phyloP scores from a whole-genome alignment of 768 basidiomycete genomes.

The Strobilomyces confusus region DNA sequence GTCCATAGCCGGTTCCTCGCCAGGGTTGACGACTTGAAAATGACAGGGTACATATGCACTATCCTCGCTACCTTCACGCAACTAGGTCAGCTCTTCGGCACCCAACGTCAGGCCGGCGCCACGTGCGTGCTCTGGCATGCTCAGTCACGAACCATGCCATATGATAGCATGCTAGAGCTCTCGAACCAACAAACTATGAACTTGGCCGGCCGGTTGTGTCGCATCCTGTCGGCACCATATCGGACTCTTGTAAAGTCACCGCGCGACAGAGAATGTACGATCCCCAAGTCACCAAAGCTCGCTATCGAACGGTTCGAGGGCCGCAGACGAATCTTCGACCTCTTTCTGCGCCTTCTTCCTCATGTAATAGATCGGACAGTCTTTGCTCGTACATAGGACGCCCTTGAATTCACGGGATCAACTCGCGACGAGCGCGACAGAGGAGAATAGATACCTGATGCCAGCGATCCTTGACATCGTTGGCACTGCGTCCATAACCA shows the following conservation, averaged over 20 bases:
- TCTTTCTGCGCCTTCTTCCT: conserved; percentile 95
- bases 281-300: no score
- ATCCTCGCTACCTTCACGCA: conserved; percentile 65
- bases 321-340: conserved; percentile 65
- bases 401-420: conserved; percentile 51
- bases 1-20: conserved; percentile 84
- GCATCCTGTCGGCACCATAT: no score
- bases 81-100: conserved; percentile 64
- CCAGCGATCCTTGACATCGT: conserved; percentile 94
- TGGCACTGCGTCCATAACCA: conserved; percentile 99
- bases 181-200: no score
- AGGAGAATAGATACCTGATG: conserved; percentile 57
- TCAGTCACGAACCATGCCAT: no score
- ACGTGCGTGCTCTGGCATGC: no score
- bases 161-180: no score
- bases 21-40: conserved; percentile 76
- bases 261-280: no score
- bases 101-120: conserved; percentile 90
- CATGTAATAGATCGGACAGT: conserved; percentile 28
- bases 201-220: no score
- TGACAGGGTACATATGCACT: neutral
- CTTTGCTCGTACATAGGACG: conserved; percentile 93
- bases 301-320: conserved; percentile 78
- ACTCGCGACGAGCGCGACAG: neutral
- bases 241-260: no score